Evolutionary conservation across 805 yeast species (phyloP).

Genomic region (Candida awuae): DNA sequence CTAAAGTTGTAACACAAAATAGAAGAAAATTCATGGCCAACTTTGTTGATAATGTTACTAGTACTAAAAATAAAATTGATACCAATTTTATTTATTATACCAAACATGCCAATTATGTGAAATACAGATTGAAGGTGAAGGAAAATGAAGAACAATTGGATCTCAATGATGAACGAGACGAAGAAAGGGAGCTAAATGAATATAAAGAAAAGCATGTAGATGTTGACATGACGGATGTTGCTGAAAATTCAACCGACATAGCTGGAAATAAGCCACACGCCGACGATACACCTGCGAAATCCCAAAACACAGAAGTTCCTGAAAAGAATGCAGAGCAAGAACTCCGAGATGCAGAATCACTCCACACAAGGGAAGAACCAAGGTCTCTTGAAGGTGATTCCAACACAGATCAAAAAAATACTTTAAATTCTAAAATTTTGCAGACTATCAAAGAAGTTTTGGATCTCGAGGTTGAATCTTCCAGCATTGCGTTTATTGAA

Average conservation of each 20-base stretch:
- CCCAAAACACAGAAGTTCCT: too few species aligned
- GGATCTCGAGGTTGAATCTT: too few species aligned
- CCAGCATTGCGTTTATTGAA: too few species aligned
- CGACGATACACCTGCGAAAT: too few species aligned
- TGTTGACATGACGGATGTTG: background rate
- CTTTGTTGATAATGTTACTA: slow-evolving; percentile 23
- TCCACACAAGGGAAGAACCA: too few species aligned
- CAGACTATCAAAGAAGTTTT: too few species aligned
- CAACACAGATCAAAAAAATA: too few species aligned
- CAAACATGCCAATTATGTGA: slow-evolving; percentile 38
- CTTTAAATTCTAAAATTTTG: too few species aligned
- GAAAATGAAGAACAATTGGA: slow-evolving; percentile 34
- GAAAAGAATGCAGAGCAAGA: too few species aligned
- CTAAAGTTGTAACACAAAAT: slow-evolving; percentile 15
- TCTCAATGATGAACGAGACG: slow-evolving; percentile 32
- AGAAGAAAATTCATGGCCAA: slow-evolving; percentile 22
- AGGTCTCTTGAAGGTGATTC: too few species aligned
- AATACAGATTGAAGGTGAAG: slow-evolving; percentile 30
- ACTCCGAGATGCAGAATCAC: too few species aligned
- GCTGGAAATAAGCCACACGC: too few species aligned
- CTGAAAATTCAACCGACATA: background rate
- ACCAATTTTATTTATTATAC: slow-evolving; percentile 29
- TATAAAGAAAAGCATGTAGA: slow-evolving; percentile 15
- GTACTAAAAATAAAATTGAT: slow-evolving; percentile 28
- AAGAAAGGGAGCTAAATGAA: slow-evolving; percentile 29